These are phyloP conservation scores for Aspergillus cristatus DNA, from an alignment of 495 filamentous ascomycete species.

Conservation along the genomic window DNA sequence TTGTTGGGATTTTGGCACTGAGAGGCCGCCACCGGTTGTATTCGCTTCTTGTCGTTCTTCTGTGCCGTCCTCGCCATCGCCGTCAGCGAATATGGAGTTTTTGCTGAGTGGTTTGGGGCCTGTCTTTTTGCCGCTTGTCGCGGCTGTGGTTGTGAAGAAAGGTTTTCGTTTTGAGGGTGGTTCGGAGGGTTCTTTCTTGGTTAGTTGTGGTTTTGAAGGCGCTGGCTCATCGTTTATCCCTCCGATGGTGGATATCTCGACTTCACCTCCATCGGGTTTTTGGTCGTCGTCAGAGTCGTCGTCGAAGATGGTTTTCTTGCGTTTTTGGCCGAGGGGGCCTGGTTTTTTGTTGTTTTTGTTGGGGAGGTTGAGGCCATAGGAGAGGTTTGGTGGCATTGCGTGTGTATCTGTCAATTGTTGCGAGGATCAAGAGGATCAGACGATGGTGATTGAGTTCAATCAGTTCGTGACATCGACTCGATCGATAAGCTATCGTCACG, in stretches of 20 bases:
- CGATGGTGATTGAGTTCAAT: too few relatives aligned
- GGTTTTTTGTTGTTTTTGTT: conserved; percentile 28
- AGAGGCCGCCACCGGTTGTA: neutral
- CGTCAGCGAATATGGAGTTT: conserved; percentile 33
- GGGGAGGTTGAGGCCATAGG: conserved; percentile 50
- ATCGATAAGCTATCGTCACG: too few relatives aligned
- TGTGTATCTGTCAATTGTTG: too few relatives aligned
- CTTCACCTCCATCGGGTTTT: conserved; percentile 9
- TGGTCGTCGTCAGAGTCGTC: conserved; percentile 35
- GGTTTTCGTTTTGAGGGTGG: conserved; percentile 29
- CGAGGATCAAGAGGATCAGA: too few relatives aligned
- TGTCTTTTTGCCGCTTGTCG: conserved; percentile 12
- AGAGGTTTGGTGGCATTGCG: conserved; percentile 32
- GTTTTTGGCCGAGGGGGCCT: conserved; percentile 36
- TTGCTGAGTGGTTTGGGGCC: conserved; percentile 28
- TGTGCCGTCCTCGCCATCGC: conserved; percentile 28
- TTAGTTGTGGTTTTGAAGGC: neutral
- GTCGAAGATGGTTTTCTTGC: conserved; percentile 43
- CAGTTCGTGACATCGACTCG: too few relatives aligned
- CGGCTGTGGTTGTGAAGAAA: neutral
- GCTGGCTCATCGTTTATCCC: conserved; percentile 22
- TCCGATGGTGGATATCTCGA: conserved; percentile 36
- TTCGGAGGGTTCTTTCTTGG: conserved; percentile 3
- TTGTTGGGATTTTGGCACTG: conserved; percentile 9
- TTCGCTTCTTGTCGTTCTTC: conserved; percentile 10